Percentiles rank a stretch among this genome's conserved stretches.
phyloP scores from a whole-genome alignment of 306 rosid genomes.

The Fagus sylvatica region DNA sequence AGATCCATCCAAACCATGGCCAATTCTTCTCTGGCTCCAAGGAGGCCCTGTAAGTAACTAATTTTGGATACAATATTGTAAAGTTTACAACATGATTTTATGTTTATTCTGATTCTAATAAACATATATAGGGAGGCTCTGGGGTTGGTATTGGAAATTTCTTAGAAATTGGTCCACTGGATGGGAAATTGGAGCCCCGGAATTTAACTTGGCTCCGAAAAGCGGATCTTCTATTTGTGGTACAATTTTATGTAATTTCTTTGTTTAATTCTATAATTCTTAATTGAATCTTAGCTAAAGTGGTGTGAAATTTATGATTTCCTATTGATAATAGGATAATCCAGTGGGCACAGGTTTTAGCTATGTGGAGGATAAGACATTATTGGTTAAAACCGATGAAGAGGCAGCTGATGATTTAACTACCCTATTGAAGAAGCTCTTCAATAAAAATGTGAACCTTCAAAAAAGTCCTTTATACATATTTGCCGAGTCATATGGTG shows the following conservation, averaged over 20 bases:
- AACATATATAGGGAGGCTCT: neutral
- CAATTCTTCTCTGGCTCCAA: neutral
- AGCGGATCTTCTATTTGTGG: conserved; percentile 1
- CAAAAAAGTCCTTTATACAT: neutral
- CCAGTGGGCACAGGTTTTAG: neutral
- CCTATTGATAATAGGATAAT: neutral
- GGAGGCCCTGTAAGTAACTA: neutral
- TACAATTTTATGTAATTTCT: neutral
- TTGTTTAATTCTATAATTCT: too few relatives aligned
- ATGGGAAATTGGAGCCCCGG: neutral
- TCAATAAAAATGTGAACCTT: neutral
- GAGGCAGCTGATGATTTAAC: neutral
- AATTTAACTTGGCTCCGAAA: neutral
- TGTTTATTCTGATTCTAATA: neutral
- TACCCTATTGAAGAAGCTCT: neutral
- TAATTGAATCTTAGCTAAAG: neutral
- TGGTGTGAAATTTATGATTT: neutral
- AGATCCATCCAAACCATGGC: neutral
- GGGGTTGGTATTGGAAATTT: neutral
- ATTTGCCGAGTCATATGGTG: neutral
- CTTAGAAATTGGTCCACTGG: neutral
- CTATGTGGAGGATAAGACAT: neutral
- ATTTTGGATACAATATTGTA: too few relatives aligned
- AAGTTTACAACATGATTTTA: neutral
- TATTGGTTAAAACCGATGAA: neutral